A percentile compares a stretch with the other conserved stretches of the same genome.
Evolutionary conservation across 768 basidiomycete species (phyloP).

Genomic region (Podaxis sp.): DNA sequence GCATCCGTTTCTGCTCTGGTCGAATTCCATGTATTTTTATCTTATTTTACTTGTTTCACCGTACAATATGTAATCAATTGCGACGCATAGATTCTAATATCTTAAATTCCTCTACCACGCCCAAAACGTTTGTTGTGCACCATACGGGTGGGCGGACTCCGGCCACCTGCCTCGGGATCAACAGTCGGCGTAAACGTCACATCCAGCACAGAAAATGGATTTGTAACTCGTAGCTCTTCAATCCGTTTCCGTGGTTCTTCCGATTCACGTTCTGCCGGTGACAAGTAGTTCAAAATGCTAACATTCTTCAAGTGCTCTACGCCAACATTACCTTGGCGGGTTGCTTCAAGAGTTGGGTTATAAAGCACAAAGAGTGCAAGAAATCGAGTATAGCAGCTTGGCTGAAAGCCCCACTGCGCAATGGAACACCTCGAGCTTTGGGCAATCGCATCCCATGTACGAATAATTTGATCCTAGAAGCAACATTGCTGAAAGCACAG

Average conservation of each 20-base stretch:
- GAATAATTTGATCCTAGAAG: background rate
- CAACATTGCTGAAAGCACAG: too few relatives aligned
- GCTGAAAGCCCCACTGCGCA: background rate
- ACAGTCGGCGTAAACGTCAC: background rate
- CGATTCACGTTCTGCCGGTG: background rate
- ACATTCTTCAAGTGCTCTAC: background rate
- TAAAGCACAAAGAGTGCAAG: background rate
- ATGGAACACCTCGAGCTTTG: slow-evolving; percentile 1
- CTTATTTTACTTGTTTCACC: rapidly evolving
- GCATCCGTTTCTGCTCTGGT: too few relatives aligned
- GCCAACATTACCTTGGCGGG: background rate
- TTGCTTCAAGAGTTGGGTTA: background rate
- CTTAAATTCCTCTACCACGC: too few relatives aligned
- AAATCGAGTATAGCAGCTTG: background rate
- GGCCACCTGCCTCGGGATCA: too few relatives aligned
- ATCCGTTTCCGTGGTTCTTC: background rate
- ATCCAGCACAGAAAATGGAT: background rate
- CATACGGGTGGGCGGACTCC: too few relatives aligned
- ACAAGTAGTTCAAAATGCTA: background rate
- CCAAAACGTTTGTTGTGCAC: too few relatives aligned
- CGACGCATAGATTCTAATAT: too few relatives aligned
- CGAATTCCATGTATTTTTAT: too few relatives aligned
- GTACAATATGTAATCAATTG: too few relatives aligned
- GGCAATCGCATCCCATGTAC: background rate
- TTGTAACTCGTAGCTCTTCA: background rate